Conservation (phyloP, 2,329 filamentous ascomycete species). For the Chrysoporthe puriensis region DNA sequence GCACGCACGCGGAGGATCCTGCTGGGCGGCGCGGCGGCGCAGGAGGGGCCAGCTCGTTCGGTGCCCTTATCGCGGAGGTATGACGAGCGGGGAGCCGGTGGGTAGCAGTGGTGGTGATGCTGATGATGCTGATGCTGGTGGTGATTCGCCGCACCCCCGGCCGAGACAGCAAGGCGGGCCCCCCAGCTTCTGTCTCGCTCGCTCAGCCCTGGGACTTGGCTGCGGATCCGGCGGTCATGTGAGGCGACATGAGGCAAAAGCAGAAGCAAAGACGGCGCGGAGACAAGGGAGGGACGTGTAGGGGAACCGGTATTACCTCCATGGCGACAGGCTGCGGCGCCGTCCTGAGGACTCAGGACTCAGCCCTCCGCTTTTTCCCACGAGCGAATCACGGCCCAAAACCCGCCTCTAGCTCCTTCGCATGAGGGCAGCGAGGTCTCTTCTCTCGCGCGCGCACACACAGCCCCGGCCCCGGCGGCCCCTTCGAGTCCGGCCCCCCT, state of each 20-base stretch:
- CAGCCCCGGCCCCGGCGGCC: slow-evolving; percentile 9
- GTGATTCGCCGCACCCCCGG: slow-evolving; percentile 17
- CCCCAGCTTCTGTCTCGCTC: not conserved
- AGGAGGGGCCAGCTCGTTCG: slow-evolving; percentile 7
- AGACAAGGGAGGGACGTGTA: not conserved
- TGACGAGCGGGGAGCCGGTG: slow-evolving; percentile 26
- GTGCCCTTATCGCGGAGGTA: slow-evolving; percentile 10
- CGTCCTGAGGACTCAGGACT: slow-evolving; percentile 5
- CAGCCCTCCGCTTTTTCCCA: slow-evolving; percentile 14
- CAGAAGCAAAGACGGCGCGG: slow-evolving; percentile 3
- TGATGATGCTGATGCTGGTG: slow-evolving; percentile 8
- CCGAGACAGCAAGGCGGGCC: slow-evolving; percentile 21
- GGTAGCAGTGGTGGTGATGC: slow-evolving; percentile 13
- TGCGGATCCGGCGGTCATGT: slow-evolving; percentile 1
- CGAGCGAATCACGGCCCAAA: slow-evolving; percentile 16
- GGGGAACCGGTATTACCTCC: slow-evolving; percentile 23
- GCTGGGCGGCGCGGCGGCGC: slow-evolving; percentile 17
- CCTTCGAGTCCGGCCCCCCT: slow-evolving; percentile 10
- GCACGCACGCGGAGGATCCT: slow-evolving; percentile 11
- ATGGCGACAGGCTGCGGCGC: slow-evolving; percentile 12
- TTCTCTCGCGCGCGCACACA: not conserved
- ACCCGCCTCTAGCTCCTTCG: not conserved
- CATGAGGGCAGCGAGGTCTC: slow-evolving; percentile 7
- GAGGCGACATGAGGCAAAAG: slow-evolving; percentile 1
- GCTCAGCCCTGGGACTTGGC: not conserved